Conservation (phyloP, 768 basidiomycete species). For the Suillus subalutaceus region DNA sequence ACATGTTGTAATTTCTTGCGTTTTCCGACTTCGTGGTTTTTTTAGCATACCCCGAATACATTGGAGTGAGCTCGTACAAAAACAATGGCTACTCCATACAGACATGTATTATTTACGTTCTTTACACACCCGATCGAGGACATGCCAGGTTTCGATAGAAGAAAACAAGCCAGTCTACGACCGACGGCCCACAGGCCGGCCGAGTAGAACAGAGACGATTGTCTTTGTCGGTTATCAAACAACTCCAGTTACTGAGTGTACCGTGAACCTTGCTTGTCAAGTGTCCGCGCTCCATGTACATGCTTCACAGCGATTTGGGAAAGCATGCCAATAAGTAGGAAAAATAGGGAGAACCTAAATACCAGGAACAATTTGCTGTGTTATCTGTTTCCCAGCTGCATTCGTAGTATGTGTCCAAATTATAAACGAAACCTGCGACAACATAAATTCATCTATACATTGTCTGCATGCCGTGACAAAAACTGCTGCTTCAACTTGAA, state of each 20-base stretch:
- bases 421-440: neutral
- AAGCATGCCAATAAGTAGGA: neutral
- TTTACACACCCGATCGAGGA: neutral
- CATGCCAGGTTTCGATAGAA: neutral
- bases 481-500: neutral
- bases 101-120: neutral
- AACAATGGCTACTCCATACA: neutral
- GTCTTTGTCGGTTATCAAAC: too few relatives aligned
- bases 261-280: neutral
- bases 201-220: too few relatives aligned
- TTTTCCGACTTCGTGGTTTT: neutral
- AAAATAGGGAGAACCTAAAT: neutral
- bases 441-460: neutral
- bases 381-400: neutral
- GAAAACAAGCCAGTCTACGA: neutral
- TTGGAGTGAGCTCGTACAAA: neutral
- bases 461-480: too few relatives aligned
- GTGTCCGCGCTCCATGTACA: neutral
- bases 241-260: too few relatives aligned
- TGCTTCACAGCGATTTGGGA: neutral
- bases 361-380: neutral
- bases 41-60: neutral
- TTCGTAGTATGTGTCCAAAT: neutral
- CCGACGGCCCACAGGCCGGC: too few relatives aligned
- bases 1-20: neutral